These are phyloP conservation scores for Coemansia biformis DNA, from an alignment of 192 early-diverging fungal species.

Conservation along the genomic window DNA sequence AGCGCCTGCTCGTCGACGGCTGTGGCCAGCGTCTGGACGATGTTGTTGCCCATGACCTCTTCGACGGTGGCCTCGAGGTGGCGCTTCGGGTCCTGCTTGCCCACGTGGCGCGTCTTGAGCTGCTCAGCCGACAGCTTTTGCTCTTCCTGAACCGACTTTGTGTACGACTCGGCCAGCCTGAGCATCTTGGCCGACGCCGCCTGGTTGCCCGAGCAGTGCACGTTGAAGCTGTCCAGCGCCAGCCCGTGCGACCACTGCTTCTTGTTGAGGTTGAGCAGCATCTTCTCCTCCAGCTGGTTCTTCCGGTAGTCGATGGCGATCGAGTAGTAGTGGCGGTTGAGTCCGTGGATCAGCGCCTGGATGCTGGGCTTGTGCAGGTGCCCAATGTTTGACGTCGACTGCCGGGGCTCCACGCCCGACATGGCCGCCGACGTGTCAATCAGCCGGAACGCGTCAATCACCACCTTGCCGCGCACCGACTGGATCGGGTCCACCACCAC, in stretches of 20 bases:
- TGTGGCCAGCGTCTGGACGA: conserved; percentile 90
- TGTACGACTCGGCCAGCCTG: conserved; percentile 83
- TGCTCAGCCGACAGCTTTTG: conserved; percentile 87
- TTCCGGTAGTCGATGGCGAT: conserved; percentile 99
- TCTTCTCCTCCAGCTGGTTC: conserved; percentile 98
- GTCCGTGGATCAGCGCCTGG: conserved; percentile 94
- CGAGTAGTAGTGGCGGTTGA: conserved; percentile 99
- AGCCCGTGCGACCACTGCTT: conserved; percentile 99
- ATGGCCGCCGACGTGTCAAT: conserved; percentile 85
- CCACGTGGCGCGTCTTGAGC: conserved; percentile 98
- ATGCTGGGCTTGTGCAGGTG: conserved; percentile 97
- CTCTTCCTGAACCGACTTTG: conserved; percentile 98
- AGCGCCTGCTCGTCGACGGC: conserved; percentile 80
- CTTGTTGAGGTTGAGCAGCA: conserved; percentile 98
- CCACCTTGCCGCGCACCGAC: conserved; percentile 99
- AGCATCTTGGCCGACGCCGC: conserved; percentile 86
- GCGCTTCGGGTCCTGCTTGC: conserved; percentile 99
- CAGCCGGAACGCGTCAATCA: conserved; percentile 98
- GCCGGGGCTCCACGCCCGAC: conserved; percentile 88
- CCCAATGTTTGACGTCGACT: conserved; percentile 98
- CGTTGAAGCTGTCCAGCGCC: conserved; percentile 71
- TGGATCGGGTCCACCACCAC: conserved; percentile 99
- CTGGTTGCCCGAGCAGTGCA: conserved; percentile 80
- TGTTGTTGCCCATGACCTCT: conserved; percentile 88
- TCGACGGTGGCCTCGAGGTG: conserved; percentile 94